phyloP scores from a whole-genome alignment of 257 asterid genomes.

The Vinca minor region DNA sequence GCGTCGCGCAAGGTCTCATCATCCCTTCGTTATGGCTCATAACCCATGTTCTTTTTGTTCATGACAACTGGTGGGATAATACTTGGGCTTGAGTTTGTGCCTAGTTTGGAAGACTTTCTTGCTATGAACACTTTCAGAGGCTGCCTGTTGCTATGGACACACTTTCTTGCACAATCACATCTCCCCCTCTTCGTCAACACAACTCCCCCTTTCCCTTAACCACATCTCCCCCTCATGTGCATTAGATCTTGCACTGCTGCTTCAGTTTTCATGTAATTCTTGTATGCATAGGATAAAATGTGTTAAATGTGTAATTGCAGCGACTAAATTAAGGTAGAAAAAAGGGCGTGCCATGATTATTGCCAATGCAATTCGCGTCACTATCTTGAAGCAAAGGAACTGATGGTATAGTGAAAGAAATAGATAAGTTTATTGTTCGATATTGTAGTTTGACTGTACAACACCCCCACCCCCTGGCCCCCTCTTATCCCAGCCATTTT shows the following conservation, averaged over 20 bases:
- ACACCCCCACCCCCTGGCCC: too few species aligned
- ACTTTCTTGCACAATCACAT: background rate
- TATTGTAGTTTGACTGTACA: slow-evolving; percentile 1
- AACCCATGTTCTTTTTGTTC: slow-evolving; percentile 22
- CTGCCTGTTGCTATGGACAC: slow-evolving; percentile 18
- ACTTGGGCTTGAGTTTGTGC: slow-evolving; percentile 13
- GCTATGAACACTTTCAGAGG: background rate
- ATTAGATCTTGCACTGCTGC: slow-evolving; percentile 13
- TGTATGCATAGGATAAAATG: slow-evolving; percentile 31
- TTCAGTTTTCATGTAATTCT: slow-evolving; percentile 11
- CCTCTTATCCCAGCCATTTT: too few species aligned
- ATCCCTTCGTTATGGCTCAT: slow-evolving; percentile 30
- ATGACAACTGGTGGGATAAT: slow-evolving; percentile 19
- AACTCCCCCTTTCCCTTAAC: too few species aligned
- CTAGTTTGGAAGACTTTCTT: slow-evolving; percentile 3
- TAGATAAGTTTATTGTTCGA: background rate
- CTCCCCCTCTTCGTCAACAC: too few species aligned
- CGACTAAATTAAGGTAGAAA: slow-evolving; percentile 12
- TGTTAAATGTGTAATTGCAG: slow-evolving; percentile 15
- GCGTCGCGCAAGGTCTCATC: slow-evolving; percentile 28
- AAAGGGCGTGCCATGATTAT: slow-evolving; percentile 13
- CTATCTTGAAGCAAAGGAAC: slow-evolving; percentile 7
- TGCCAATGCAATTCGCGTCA: slow-evolving; percentile 4
- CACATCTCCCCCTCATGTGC: slow-evolving; percentile 13
- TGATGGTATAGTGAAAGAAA: background rate